Conservation (phyloP, 139 green algal species). For the Picochlorum sp. region DNA sequence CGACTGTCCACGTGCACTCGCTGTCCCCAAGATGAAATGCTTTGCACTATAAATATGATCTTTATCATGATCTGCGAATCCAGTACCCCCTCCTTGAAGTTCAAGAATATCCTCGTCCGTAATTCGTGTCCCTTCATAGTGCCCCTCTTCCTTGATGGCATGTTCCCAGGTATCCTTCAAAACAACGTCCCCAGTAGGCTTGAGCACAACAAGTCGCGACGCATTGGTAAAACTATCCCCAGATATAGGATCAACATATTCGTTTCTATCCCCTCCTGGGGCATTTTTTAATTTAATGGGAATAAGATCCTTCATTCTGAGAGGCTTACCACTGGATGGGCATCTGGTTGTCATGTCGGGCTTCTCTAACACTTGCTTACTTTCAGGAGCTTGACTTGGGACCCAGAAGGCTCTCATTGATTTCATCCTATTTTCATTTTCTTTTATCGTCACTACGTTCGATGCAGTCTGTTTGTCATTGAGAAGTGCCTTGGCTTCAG, state of each 20-base stretch:
- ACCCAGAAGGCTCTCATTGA: conserved; percentile 73
- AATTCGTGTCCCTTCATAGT: conserved; percentile 41
- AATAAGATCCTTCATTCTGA: conserved; percentile 63
- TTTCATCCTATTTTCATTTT: conserved; percentile 59
- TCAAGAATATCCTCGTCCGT: conserved; percentile 58
- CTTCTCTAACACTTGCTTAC: conserved; percentile 43
- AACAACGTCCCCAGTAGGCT: conserved; percentile 69
- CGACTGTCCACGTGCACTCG: conserved; percentile 65
- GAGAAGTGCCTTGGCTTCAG: conserved; percentile 35
- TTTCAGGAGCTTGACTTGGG: conserved; percentile 39
- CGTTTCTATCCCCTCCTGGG: conserved; percentile 26
- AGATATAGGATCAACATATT: conserved; percentile 80
- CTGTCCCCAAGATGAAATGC: conserved; percentile 50
- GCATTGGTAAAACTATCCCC: conserved; percentile 76
- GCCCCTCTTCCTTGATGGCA: conserved; percentile 65
- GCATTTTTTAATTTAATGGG: conserved; percentile 43
- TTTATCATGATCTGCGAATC: conserved; percentile 63
- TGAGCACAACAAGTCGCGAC: conserved; percentile 64
- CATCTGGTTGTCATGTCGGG: conserved; percentile 61
- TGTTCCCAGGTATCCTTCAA: conserved; percentile 63
- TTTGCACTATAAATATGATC: conserved; percentile 42
- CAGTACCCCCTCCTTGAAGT: conserved; percentile 58
- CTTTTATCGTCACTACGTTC: conserved; percentile 41
- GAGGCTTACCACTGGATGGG: conserved; percentile 66
- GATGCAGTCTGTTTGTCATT: conserved; percentile 27